Evolutionary conservation across 192 early-diverging fungal genomes (phyloP), one percentile per base, ranked within the genome.

Genomic region (Linderina pennispora): DNA sequence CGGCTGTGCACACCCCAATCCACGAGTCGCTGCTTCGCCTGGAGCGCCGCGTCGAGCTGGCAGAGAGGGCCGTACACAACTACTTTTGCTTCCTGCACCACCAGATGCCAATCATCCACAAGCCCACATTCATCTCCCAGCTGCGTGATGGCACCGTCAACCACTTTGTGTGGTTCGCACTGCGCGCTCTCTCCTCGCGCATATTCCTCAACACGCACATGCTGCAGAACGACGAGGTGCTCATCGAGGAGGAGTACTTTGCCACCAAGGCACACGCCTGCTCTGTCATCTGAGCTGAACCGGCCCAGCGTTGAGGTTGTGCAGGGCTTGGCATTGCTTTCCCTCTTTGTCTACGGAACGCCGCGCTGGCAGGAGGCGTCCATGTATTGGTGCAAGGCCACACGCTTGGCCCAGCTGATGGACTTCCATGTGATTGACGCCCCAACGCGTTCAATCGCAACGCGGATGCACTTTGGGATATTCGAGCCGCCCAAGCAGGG

Each of bases 331-430:
- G 53, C 50, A 8, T 49, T 72, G 26, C 45, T 72, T 14, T 55
- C 68, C 22, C 47, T 72, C 10, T 72, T 59, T 22, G 53, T 65
- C 8, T 46, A 60, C 40, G 62, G 62, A 22, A 65, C 60, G 31
- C 62, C 60, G 17, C 55, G 58, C 21, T 72, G 60, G 61, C 55
- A 72, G 24, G 62, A 72, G 31, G 56, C 62, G n/a, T 65, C 61
- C 19, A 72, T 72, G 62, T 72, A 65, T 49, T 72, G 68, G 68
- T 72, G 68, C 62, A 59, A 72, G 50, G 68, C 68, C 4, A 60
- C 48, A 21, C 55, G 68, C 2, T 41, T 72, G 23, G 68, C 68
- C 23, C 68, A 65, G 48, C 56, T 65, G 25, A 54, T 72, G 48
- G 62, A 60, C 44, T 65, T 42, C 32, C 61, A 72, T 19, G 47